Conservation (phyloP, 176 grass and related monocot species). For the Musa beccarii region DNA sequence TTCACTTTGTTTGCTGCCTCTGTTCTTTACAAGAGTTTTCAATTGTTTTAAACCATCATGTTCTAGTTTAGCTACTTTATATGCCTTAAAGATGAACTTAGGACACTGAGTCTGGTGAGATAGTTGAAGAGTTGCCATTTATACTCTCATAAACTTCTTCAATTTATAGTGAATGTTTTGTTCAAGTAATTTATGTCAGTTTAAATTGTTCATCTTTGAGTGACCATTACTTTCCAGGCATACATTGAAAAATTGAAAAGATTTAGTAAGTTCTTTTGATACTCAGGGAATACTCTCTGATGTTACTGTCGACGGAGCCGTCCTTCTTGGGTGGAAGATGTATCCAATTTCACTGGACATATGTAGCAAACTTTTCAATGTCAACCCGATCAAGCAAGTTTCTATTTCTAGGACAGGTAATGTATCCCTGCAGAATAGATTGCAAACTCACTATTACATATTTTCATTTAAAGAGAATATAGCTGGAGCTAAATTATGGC, state of each 20-base stretch:
- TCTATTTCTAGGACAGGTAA: constrained; percentile 29
- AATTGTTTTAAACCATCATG: too few relatives aligned
- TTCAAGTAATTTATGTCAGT: background rate
- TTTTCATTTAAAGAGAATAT: constrained; percentile 31
- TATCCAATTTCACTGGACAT: constrained; percentile 47
- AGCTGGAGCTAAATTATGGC: background rate
- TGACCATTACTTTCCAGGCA: background rate
- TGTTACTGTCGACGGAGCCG: constrained; percentile 49
- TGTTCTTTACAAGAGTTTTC: too few relatives aligned
- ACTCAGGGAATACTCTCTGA: constrained; percentile 84
- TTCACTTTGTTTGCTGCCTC: too few relatives aligned
- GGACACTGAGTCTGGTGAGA: too few relatives aligned
- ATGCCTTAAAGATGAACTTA: too few relatives aligned
- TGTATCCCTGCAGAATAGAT: constrained; percentile 12
- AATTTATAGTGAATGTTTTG: too few relatives aligned
- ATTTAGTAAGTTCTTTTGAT: background rate
- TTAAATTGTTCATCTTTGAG: background rate
- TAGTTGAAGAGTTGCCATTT: too few relatives aligned
- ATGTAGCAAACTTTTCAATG: constrained; percentile 36
- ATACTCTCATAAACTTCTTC: too few relatives aligned
- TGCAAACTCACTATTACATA: constrained; percentile 22
- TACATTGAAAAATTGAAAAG: background rate
- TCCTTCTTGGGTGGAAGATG: constrained; percentile 63
- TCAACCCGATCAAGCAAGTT: constrained; percentile 36
- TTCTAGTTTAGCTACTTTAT: too few relatives aligned